These are phyloP conservation scores for Prasinococcaceae sp. DNA, from an alignment of 139 green algal species.

Conservation along the genomic window DNA sequence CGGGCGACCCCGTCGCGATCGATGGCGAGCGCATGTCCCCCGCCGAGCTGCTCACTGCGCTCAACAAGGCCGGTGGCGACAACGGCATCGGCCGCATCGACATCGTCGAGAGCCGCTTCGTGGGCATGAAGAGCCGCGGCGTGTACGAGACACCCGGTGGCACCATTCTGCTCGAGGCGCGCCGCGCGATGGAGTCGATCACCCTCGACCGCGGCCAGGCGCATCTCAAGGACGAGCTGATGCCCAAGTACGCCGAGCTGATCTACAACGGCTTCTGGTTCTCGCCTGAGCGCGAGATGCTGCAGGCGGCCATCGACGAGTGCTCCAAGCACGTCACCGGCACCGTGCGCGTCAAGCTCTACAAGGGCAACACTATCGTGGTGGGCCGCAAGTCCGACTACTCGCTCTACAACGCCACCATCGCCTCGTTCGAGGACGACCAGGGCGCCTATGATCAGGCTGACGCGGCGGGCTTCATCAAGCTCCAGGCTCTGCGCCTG, in stretches of 20 bases:
- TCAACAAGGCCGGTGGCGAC: conserved; percentile 75
- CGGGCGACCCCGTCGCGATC: conserved; percentile 87
- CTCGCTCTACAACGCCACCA: conserved; percentile 68
- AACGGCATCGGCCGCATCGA: conserved; percentile 75
- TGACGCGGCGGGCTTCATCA: conserved; percentile 88
- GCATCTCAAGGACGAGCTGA: conserved; percentile 67
- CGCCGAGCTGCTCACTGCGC: conserved; percentile 69
- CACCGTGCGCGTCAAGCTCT: conserved; percentile 79
- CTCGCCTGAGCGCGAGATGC: conserved; percentile 58
- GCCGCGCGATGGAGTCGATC: conserved; percentile 76
- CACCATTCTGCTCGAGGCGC: conserved; percentile 75
- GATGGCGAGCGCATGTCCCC: conserved; percentile 71
- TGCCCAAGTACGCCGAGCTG: conserved; percentile 63
- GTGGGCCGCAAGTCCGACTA: conserved; percentile 50
- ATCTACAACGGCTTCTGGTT: conserved; percentile 78
- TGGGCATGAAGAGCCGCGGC: conserved; percentile 84
- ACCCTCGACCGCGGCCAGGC: conserved; percentile 73
- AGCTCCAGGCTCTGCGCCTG: conserved; percentile 38
- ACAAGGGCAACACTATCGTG: conserved; percentile 77
- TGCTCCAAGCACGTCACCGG: conserved; percentile 45
- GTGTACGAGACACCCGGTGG: conserved; percentile 98
- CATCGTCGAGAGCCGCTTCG: conserved; percentile 95
- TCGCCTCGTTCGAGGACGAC: conserved; percentile 95
- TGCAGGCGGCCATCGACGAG: conserved; percentile 77
- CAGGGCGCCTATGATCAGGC: conserved; percentile 53